These are phyloP conservation scores for Eimeria falciformis DNA, from an alignment of 169 alveolate species.

Conservation along the genomic window DNA sequence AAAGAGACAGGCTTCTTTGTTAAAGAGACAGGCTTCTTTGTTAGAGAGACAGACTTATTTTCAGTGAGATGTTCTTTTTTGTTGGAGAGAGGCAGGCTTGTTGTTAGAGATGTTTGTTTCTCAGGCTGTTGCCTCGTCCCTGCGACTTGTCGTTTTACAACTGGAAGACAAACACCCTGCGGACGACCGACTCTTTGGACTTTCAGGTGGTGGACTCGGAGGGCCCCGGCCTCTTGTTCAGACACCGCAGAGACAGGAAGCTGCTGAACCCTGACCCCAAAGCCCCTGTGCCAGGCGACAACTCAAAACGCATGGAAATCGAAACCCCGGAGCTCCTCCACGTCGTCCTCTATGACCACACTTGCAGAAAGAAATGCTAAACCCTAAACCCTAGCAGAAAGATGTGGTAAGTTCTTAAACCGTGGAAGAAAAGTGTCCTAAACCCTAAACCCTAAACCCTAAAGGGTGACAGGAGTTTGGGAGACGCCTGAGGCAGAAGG, in stretches of 20 bases:
- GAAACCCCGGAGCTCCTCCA: slow-evolving; percentile 85
- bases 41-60: too few relatives aligned
- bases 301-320: slow-evolving; percentile 88
- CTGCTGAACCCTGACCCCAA: slow-evolving; percentile 92
- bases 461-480: background rate
- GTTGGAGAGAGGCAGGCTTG: too few relatives aligned
- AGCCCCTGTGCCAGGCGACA: slow-evolving; percentile 91
- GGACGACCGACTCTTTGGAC: slow-evolving; percentile 88
- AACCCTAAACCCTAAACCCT: slow-evolving; percentile 12
- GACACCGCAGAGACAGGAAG: slow-evolving; percentile 94
- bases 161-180: background rate
- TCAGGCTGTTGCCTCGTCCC: slow-evolving; percentile 85
- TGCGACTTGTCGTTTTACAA: slow-evolving; percentile 86
- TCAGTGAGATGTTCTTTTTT: too few relatives aligned
- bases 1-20: too few relatives aligned
- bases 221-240: slow-evolving; percentile 91
- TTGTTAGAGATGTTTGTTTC: too few relatives aligned
- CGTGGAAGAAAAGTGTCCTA: background rate
- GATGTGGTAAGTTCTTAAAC: background rate
- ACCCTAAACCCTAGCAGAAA: background rate
- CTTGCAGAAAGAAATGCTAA: slow-evolving; percentile 86
- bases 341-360: slow-evolving; percentile 89
- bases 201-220: slow-evolving; percentile 94
- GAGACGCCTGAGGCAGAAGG: background rate
- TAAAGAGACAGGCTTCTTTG: too few relatives aligned